Evolutionary conservation across 495 filamentous ascomycete genomes (phyloP), one percentile per base, ranked within the genome.

Genomic region (Penicillium argentinense): DNA sequence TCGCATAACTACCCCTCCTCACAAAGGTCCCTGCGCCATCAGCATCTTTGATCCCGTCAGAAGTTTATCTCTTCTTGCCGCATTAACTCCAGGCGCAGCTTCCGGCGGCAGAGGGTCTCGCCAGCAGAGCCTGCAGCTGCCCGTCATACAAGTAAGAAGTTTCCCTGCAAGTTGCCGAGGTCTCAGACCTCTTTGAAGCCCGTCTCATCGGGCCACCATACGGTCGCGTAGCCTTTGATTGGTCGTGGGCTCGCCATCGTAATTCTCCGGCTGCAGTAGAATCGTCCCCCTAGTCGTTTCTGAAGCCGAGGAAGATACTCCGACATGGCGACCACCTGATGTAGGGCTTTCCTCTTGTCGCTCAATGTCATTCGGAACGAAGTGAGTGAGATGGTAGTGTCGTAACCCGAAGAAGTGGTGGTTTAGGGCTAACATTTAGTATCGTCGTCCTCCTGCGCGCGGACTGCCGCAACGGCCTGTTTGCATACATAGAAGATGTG

Each of bases 111-210:
- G 27, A 53, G 39, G 14, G 42, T 56, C 47, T 65, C 62, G 59
- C 49, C 27, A 50, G 51, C 37, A 41, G 52, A 37, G 16, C 27
- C 59, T 57, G 66, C 56, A 53, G 48, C 32, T 43, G 62, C 39
- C 61, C 57, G 63, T 60, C 25, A 51, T 63, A 67, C 66, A 60
- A 60, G 56, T 54, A 51, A 46, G 19, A 55, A 40, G 42, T 51
- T 51, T 17, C 46, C 56, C 62, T 72, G 69, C 69, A 64, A 51
- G 63, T 56, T 62, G 34, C 69, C 69, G 69, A 50, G 42, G 54
- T 62, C 64, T 64, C 51, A 67, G 65, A 54, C 66, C 66, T 64
- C 56, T 57, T 58, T 62, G 53, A 63, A 59, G 47, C 39, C 59
- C 44, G 53, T 60, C 38, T 63, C 43, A 49, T 55, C 45, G 42